Evolutionary conservation across 768 basidiomycete genomes (phyloP), one percentile per base, ranked within the genome.

Genomic region (Grammothele lineata): DNA sequence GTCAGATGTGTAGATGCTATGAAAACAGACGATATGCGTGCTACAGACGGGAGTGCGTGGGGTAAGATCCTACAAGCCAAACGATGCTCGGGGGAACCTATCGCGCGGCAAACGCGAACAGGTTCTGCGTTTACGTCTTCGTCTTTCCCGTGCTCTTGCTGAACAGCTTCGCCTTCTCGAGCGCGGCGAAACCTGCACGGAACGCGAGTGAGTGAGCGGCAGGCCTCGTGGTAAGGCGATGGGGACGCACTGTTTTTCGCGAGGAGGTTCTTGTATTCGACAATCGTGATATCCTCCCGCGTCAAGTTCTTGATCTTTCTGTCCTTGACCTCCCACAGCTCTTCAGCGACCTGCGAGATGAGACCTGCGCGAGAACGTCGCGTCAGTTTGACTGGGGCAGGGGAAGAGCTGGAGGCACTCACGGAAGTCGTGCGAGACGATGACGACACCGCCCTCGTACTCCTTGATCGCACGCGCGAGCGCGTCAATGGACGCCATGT

Each of bases 381-480:
- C 27, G 27, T 30, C 27, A 30, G 27, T 14, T 7, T 30, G 27
- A 14, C n/a, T n/a, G 27, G 27, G 27, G 8, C 5, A 49, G 32
- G 42, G 22, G 40, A 10, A 30, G 5, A 42, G 23, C 30, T 58
- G 19, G 14, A 9, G 43, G 46, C 21, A 79, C 86, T 56, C 58
- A 90, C 95, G 89, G 87, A 99, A 99, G 70, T 99, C 95, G 74
- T 98, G 96, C 39, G 94, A 97, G 54, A 99, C 96, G 64, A 99
- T 98, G 57, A 98, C 96, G 33, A 99, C 96, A 60, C 96, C 95
- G 50, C 96, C 96, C 62, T 90, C 87, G 65, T 91, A 99, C 62
- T 89, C 90, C 67, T 95, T 96, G 76, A 99, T 98, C 40, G 96
- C 95, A 21, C 68, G 66, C 6, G 96, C 96, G 39, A 99, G 80